Conservation (phyloP, 192 early-diverging fungal species). For the Entomortierella lignicola region DNA sequence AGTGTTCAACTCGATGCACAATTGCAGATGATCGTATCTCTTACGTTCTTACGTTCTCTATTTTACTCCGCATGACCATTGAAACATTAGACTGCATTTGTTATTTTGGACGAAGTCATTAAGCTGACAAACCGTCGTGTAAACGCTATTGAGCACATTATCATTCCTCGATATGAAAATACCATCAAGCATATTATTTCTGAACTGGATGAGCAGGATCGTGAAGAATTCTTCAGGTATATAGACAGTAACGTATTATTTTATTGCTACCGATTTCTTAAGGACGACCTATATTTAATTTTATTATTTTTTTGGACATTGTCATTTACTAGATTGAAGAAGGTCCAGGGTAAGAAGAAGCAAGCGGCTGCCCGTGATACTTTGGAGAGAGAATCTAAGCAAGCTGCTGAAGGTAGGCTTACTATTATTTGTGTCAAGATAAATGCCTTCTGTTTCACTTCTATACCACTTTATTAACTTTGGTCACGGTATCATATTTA, state of each 20-base stretch:
- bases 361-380: slow-evolving; percentile 72
- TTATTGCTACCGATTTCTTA: too few species aligned
- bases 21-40: neutral
- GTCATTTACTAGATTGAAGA: slow-evolving; percentile 81
- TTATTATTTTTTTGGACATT: neutral
- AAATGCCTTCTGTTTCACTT: too few species aligned
- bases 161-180: slow-evolving; percentile 98
- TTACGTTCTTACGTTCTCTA: neutral
- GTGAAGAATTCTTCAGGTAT: slow-evolving; percentile 97
- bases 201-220: slow-evolving; percentile 98
- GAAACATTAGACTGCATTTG: slow-evolving; percentile 93
- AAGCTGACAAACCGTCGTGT: slow-evolving; percentile 99
- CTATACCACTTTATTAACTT: too few species aligned
- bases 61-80: neutral
- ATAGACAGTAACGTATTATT: neutral
- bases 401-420: slow-evolving; percentile 42
- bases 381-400: slow-evolving; percentile 54
- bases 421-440: neutral
- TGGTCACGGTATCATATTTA: neutral
- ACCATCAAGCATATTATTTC: slow-evolving; percentile 97
- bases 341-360: slow-evolving; percentile 99
- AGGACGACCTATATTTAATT: too few species aligned
- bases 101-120: slow-evolving; percentile 99
- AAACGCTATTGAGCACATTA: slow-evolving; percentile 99
- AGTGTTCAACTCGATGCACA: neutral